phyloP scores from a whole-genome alignment of 495 filamentous ascomycete species.

The Evansstolkia leycettana region DNA sequence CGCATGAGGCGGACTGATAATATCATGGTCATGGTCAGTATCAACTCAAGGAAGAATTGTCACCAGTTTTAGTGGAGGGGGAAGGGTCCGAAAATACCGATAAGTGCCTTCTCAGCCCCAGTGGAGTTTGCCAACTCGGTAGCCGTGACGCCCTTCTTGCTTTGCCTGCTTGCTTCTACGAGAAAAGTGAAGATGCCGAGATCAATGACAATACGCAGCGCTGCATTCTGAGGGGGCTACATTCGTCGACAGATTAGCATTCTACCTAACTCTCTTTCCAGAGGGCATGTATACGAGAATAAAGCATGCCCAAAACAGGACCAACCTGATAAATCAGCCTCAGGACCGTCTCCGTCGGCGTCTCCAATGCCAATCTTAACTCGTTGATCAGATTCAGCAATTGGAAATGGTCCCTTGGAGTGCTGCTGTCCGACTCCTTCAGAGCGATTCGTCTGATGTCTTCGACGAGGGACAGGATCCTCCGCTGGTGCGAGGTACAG shows the following conservation, averaged over 20 bases:
- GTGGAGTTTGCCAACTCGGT: constrained; percentile 14
- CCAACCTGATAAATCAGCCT: constrained; percentile 29
- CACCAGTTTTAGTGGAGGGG: too few species aligned
- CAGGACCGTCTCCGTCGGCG: constrained; percentile 22
- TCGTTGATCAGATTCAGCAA: constrained; percentile 20
- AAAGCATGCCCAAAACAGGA: background rate
- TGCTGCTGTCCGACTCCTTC: constrained; percentile 12
- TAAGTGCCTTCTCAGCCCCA: constrained; percentile 17
- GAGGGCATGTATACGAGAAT: too few species aligned
- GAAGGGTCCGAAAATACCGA: constrained; percentile 12
- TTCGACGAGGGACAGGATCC: constrained; percentile 13
- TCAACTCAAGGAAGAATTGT: background rate
- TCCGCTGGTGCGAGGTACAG: background rate
- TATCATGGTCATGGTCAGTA: background rate
- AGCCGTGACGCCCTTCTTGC: constrained; percentile 14
- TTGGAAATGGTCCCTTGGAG: constrained; percentile 19
- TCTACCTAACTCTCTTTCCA: too few species aligned
- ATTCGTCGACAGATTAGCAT: background rate
- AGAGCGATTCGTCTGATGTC: constrained; percentile 12
- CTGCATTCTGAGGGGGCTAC: constrained; percentile 31
- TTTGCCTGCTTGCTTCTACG: constrained; percentile 7
- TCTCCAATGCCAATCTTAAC: constrained; percentile 20
- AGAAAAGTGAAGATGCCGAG: constrained; percentile 21
- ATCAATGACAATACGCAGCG: constrained; percentile 22
- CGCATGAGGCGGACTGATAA: constrained; percentile 26